A percentile compares a stretch with the other conserved stretches of the same genome.
These are phyloP conservation scores for Marsdenia floribunda DNA, from an alignment of 257 asterid species.

Conservation along the genomic window DNA sequence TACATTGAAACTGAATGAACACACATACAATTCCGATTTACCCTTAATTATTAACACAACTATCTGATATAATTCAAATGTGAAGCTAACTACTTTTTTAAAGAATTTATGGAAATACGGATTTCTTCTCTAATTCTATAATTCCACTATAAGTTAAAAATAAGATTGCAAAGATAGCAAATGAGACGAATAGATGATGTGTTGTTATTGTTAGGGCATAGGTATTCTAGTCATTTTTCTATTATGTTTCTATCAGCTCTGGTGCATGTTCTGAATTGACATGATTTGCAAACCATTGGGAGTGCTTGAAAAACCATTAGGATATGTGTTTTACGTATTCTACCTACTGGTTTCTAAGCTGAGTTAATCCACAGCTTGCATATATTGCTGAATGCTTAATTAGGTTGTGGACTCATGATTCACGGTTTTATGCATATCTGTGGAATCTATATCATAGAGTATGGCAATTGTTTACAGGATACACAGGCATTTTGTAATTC, in stretches of 20 bases:
- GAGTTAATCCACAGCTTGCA: background rate
- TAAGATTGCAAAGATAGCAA: background rate
- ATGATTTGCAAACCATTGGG: background rate
- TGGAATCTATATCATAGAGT: background rate
- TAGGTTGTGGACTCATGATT: background rate
- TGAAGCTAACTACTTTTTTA: too few species aligned
- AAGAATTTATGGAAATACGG: too few species aligned
- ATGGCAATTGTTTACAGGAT: background rate
- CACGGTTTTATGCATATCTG: background rate
- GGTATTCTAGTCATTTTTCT: background rate
- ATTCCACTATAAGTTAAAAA: too few species aligned
- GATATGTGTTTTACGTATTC: background rate
- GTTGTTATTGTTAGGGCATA: background rate
- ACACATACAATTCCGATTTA: background rate
- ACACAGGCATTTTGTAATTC: background rate
- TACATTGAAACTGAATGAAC: too few species aligned
- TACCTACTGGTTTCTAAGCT: background rate
- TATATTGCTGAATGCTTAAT: background rate
- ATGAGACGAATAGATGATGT: background rate
- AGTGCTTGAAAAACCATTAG: background rate
- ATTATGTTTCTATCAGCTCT: background rate
- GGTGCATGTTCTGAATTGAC: background rate
- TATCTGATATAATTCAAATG: too few species aligned
- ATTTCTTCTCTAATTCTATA: too few species aligned
- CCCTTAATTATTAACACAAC: too few species aligned